Conservation (phyloP, 2,329 filamentous ascomycete species). For the Alternaria gansuensis region DNA sequence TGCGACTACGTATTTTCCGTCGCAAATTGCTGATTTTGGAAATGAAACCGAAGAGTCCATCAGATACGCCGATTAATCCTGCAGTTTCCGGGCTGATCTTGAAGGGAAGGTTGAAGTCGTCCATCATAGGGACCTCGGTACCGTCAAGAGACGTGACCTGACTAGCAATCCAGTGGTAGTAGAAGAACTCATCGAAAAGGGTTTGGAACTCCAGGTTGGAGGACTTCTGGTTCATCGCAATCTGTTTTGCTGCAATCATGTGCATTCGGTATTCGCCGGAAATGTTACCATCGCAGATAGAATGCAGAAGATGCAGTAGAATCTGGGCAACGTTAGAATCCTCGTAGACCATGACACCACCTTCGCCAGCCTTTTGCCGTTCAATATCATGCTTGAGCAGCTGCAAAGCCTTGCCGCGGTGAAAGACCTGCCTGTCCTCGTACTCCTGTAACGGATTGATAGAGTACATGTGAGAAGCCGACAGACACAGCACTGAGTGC, state of each 20-base stretch:
- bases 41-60: constrained; percentile 81
- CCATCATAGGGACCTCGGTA: constrained; percentile 62
- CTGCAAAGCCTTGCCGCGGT: constrained; percentile 55
- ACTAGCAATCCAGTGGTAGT: constrained; percentile 75
- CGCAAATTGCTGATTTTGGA: constrained; percentile 80
- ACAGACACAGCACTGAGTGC: constrained; percentile 87
- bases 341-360: constrained; percentile 53
- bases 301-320: constrained; percentile 67
- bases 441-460: constrained; percentile 61
- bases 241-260: constrained; percentile 75
- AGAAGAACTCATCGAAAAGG: constrained; percentile 78
- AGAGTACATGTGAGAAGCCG: constrained; percentile 75
- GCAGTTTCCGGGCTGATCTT: constrained; percentile 65
- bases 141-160: constrained; percentile 65
- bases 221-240: constrained; percentile 68
- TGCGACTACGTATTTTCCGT: constrained; percentile 75
- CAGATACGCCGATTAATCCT: constrained; percentile 79
- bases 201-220: constrained; percentile 75
- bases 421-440: constrained; percentile 60
- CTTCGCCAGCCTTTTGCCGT: constrained; percentile 51
- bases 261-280: constrained; percentile 80
- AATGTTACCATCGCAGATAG: constrained; percentile 67
- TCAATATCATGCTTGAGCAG: constrained; percentile 60
- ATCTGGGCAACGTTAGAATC: constrained; percentile 70
- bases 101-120: constrained; percentile 64